These are phyloP conservation scores for Thymus mandschuricus DNA, from an alignment of 257 asterid species.

Conservation along the genomic window DNA sequence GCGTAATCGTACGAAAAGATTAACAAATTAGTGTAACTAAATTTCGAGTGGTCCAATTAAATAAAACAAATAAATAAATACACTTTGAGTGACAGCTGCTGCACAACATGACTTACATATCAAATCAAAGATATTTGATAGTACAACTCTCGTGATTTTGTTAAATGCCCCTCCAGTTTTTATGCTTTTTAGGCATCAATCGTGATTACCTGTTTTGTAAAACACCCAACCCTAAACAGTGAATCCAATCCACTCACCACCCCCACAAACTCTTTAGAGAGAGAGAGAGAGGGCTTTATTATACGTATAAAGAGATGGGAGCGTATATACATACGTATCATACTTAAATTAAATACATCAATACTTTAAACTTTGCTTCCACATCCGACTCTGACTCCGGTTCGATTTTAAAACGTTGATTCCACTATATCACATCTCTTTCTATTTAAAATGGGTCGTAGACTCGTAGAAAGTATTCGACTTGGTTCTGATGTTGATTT, in stretches of 20 bases:
- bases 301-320: not conserved
- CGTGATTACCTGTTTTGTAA: constrained; percentile 23
- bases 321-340: not conserved
- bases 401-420: no score
- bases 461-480: not conserved
- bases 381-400: no score
- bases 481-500: not conserved
- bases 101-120: constrained; percentile 28
- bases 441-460: no score
- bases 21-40: constrained; percentile 28
- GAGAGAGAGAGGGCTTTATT: not conserved
- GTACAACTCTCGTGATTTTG: constrained; percentile 39
- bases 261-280: not conserved
- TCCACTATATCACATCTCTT: no score
- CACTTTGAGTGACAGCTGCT: not conserved
- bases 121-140: constrained; percentile 42
- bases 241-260: not conserved
- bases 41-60: constrained; percentile 39
- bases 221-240: constrained; percentile 2
- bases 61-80: constrained; percentile 1
- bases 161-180: constrained; percentile 4
- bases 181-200: constrained; percentile 47
- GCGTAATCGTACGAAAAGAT: not conserved
- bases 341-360: no score
- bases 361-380: no score